These are phyloP conservation scores for Ziziphus jujuba DNA, from an alignment of 306 rosid genomes.

Conservation along the genomic window DNA sequence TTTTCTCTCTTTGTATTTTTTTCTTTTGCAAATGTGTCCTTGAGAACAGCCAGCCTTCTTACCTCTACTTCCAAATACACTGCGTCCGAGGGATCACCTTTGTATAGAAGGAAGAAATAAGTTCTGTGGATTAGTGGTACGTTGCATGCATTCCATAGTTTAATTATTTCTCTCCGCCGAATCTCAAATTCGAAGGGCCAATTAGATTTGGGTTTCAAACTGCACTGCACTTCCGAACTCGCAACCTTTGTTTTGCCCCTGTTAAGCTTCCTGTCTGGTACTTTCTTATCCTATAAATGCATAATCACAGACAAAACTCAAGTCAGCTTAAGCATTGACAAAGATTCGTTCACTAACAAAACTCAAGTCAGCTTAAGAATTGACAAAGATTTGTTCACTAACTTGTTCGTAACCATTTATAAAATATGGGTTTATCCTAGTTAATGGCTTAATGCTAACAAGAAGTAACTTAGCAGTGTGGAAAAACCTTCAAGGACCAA, in stretches of 20 bases:
- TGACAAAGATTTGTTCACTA: too few relatives aligned
- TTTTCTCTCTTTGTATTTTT: constrained; percentile 19
- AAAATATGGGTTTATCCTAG: too few relatives aligned
- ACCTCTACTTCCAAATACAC: constrained; percentile 77
- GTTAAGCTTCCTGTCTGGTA: not conserved
- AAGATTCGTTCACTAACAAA: too few relatives aligned
- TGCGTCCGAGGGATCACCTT: constrained; percentile 74
- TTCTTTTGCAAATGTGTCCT: constrained; percentile 49
- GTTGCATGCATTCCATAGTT: constrained; percentile 77
- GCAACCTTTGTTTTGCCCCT: constrained; percentile 29
- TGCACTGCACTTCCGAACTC: constrained; percentile 15
- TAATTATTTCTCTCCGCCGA: constrained; percentile 56
- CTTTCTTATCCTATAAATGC: constrained; percentile 34
- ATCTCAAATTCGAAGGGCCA: constrained; percentile 52
- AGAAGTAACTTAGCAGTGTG: too few relatives aligned
- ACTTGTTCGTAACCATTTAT: too few relatives aligned
- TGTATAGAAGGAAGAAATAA: constrained; percentile 73
- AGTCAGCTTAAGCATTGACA: too few relatives aligned
- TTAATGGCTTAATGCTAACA: too few relatives aligned
- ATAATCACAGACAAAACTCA: too few relatives aligned
- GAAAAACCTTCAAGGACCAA: too few relatives aligned
- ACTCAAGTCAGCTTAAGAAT: too few relatives aligned
- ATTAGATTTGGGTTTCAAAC: constrained; percentile 10
- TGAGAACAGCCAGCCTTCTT: constrained; percentile 69
- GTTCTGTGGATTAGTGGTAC: constrained; percentile 80